These are phyloP conservation scores for Salix udensis DNA, from an alignment of 345 rosid genomes.

Conservation along the genomic window DNA sequence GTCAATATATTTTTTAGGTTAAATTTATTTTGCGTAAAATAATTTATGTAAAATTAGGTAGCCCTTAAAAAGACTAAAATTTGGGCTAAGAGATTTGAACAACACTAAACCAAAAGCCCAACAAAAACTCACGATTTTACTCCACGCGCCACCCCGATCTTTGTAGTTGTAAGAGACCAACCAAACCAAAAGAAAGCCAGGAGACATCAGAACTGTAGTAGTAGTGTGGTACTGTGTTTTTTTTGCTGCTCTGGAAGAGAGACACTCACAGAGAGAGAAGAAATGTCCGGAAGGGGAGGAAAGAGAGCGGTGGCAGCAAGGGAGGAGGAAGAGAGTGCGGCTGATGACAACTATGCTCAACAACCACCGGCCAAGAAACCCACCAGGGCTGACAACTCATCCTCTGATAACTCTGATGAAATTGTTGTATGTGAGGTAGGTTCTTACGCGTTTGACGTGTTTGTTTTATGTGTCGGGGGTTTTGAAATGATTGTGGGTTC, in stretches of 20 bases:
- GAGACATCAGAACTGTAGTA: neutral
- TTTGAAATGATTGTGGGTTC: neutral
- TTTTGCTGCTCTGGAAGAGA: neutral
- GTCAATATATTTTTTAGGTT: too few relatives aligned
- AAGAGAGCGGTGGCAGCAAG: conserved; percentile 45
- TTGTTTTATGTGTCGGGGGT: conserved; percentile 9
- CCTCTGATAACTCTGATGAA: conserved; percentile 57
- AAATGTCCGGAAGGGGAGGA: conserved; percentile 78
- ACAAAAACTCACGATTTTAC: too few relatives aligned
- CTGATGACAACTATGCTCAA: conserved; percentile 54
- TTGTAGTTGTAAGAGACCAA: too few relatives aligned
- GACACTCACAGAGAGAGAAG: neutral
- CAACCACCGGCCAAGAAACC: conserved; percentile 65
- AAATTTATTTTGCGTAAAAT: too few relatives aligned
- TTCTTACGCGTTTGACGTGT: neutral
- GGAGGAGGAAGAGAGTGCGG: conserved; percentile 47
- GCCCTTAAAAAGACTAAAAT: too few relatives aligned
- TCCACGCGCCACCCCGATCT: too few relatives aligned
- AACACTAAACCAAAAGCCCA: too few relatives aligned
- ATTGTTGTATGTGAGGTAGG: conserved; percentile 75
- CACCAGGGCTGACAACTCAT: conserved; percentile 33
- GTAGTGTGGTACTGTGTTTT: neutral
- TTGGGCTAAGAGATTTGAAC: too few relatives aligned
- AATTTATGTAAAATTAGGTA: too few relatives aligned
- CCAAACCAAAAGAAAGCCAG: neutral